Conservation (phyloP, 1,284 basidiomycete species). For the Melampsora larici-populina region DNA sequence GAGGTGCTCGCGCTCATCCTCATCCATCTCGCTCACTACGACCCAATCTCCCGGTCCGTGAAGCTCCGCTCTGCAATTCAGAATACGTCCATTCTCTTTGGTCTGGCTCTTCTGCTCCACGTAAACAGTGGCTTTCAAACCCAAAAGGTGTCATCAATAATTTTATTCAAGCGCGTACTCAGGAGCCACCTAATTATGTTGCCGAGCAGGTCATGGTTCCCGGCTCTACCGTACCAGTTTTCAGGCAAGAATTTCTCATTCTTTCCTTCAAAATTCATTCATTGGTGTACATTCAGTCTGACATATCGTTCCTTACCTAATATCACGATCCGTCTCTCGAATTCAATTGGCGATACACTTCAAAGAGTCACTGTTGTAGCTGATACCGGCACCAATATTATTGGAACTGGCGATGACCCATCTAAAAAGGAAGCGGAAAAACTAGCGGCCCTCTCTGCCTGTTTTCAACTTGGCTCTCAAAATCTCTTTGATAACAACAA, state of each 20-base stretch:
- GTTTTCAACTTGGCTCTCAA: conserved; percentile 65
- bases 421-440: conserved; percentile 69
- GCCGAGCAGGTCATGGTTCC: conserved; percentile 22
- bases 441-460: conserved; percentile 69
- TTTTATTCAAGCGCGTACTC: conserved; percentile 14
- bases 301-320: not conserved
- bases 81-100: conserved; percentile 14
- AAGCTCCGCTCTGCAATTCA: conserved; percentile 15
- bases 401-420: conserved; percentile 64
- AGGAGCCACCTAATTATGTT: conserved; percentile 27
- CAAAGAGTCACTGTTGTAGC: conserved; percentile 22
- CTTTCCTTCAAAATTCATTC: not conserved
- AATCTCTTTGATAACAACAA: conserved; percentile 56
- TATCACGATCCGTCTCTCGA: not conserved
- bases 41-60: conserved; percentile 23
- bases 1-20: not conserved
- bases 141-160: conserved; percentile 42
- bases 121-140: conserved; percentile 35
- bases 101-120: conserved; percentile 14
- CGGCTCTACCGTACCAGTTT: conserved; percentile 11
- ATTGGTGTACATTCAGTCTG: not conserved
- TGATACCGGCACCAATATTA: conserved; percentile 45
- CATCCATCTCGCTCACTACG: not conserved
- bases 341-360: not conserved
- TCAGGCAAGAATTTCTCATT: conserved; percentile 19